Evolutionary conservation across 75 land plant species (phyloP), one percentile per base, ranked within the genome.

Genomic region (Adiantum capillusveneris): DNA sequence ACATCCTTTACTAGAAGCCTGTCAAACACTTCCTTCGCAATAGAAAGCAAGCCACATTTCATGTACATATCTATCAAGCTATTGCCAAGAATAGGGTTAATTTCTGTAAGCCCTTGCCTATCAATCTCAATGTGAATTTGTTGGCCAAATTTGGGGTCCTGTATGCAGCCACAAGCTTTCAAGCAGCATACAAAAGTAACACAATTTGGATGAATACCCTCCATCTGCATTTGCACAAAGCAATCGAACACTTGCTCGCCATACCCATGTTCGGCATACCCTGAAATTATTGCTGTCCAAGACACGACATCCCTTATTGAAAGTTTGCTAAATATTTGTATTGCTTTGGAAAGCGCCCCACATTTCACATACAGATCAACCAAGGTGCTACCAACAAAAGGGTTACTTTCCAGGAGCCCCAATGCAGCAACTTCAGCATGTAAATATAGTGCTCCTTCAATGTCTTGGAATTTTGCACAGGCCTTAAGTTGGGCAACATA

Each of bases 11-110:
- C 31, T 31, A 11, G 25, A 12, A 80, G 48, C 31, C 34, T 42
- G 21, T 12, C 34, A 58, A 84, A 84, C 17, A 74, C 67, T 29
- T 31, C 27, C 25, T 50, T 26, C 11, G 83, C 83, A 0, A 58
- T 70, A 29, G 57, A 44, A 63, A 77, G 50, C 42, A 48, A 59
- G 18, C 55, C 49, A 42, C 78, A 84, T 49, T 74, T 84, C 13
- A 74, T 29, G 31, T 84, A 84, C 87, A 84, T 80, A 67, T 70
- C 76, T 39, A 84, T 71, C 18, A 84, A 71, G 24, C 64, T 43
- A 63, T 81, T 80, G 1, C 52, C 54, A 2, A 77, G 78, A 74
- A 77, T 75, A 49, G 25, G 45, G 59, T 42, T 71, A 12, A 31
- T 51, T 48, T 67, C 73, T 3, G 50, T 46, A 51, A 70, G 72